Evolutionary conservation across 805 yeast genomes (phyloP).

Genomic region (Saturnispora quitensis): DNA sequence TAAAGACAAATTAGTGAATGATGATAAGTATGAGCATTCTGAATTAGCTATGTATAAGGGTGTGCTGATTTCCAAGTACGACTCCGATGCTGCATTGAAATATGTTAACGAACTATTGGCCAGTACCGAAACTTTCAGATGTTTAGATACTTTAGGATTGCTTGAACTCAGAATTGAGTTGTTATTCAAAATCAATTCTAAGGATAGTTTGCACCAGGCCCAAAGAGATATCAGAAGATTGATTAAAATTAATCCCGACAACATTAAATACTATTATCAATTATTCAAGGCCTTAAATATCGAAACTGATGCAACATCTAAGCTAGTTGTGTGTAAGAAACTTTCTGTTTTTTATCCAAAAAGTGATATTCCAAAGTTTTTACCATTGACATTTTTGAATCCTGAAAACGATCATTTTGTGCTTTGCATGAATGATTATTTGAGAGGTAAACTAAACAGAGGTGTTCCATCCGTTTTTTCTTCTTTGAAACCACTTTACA

Average conservation of each 20-base stretch:
- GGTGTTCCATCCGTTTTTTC: slow-evolving; percentile 90
- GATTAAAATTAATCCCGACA: slow-evolving; percentile 80
- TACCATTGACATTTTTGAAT: slow-evolving; percentile 67
- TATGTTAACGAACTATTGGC: slow-evolving; percentile 35
- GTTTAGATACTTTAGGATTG: slow-evolving; percentile 32
- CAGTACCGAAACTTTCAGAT: slow-evolving; percentile 9
- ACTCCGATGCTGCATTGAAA: slow-evolving; percentile 45
- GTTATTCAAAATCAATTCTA: slow-evolving; percentile 42
- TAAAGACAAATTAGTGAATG: slow-evolving; percentile 54
- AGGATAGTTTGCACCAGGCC: slow-evolving; percentile 45
- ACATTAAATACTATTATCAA: slow-evolving; percentile 50
- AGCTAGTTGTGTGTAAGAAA: slow-evolving; percentile 54
- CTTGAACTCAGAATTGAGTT: slow-evolving; percentile 62
- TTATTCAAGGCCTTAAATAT: slow-evolving; percentile 61
- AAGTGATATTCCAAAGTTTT: slow-evolving; percentile 68
- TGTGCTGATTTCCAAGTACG: slow-evolving; percentile 50
- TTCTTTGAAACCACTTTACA: slow-evolving; percentile 73
- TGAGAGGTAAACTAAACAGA: slow-evolving; percentile 52
- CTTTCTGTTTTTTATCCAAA: slow-evolving; percentile 67
- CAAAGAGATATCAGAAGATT: slow-evolving; percentile 57
- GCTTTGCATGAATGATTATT: slow-evolving; percentile 41
- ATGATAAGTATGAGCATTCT: slow-evolving; percentile 67
- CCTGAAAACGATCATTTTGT: slow-evolving; percentile 35
- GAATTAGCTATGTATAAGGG: slow-evolving; percentile 74
- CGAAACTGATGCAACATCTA: slow-evolving; percentile 35